Base-by-base conservation (phyloP, 1,139 yeast genomes). In the Hemisphaericaspora lyxosophila region DNA sequence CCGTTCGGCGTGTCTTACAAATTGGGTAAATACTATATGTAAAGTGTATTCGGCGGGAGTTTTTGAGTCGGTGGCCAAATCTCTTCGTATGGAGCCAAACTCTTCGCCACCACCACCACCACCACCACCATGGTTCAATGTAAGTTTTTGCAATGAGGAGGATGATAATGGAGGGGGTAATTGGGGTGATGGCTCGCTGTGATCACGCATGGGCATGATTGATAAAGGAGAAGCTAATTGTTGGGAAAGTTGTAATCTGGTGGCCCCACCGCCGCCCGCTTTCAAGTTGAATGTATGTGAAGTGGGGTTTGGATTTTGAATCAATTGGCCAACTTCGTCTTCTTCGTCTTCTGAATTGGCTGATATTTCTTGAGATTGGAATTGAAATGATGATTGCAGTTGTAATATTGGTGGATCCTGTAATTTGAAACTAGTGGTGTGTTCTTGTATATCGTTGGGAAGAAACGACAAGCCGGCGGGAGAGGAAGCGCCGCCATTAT, bases 41-140 rank as follows among this genome's bases (percentile, higher is more conserved):
- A 92, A 68, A 0, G 98, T 94, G 57, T 92, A 92, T 53, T 90
- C 97, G 0, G 96, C 86, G 0, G 96, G 94, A 22, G 88, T 80
- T 53, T 87, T 86, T 57, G 75, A 69, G 43, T 80, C 85, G 0
- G 85, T 77, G 6, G 84, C 85, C 48, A 79, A 57, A 20, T 67
- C 71, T 46, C 65, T 70, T 27, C 82, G 57, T 42, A 62, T 50
- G 8, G 58, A 47, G 14, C 60, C 51, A 36, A 62, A 58, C 37
- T 65, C 72, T 36, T 67, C 71, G 4, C 67, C 67, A n/a, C n/a
- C n/a, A n/a, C n/a, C n/a, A n/a, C n/a, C n/a, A n/a, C n/a, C n/a
- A n/a, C n/a, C n/a, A n/a, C n/a, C n/a, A n/a, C n/a, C n/a, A 34
- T 61, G 62, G 5, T 60, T 51, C 30, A 62, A 44, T 0, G 62